Conservation (phyloP, 208 protist genomes). For the Trichomonas gallinae region DNA sequence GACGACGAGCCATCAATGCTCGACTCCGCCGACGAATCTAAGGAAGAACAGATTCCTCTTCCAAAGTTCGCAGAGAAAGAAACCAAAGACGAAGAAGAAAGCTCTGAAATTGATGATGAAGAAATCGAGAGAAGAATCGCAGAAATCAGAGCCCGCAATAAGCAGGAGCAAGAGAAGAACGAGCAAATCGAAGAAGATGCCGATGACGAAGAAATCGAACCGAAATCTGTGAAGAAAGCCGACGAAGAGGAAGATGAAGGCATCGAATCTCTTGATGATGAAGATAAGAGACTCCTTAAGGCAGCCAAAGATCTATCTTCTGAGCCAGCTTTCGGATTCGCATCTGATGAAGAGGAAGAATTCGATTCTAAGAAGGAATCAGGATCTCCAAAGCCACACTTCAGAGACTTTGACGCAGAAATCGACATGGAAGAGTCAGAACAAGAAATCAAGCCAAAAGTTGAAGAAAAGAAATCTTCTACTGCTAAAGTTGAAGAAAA, state of each 20-base stretch:
- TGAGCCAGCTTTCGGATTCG: not conserved
- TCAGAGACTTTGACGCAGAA: not conserved
- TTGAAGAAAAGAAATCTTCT: not conserved
- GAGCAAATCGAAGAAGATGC: not conserved
- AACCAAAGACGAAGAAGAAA: not conserved
- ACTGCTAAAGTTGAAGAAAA: not conserved
- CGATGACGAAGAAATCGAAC: not conserved
- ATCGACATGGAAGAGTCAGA: not conserved
- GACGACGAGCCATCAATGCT: not conserved
- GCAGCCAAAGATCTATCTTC: not conserved
- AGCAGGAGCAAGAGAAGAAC: not conserved
- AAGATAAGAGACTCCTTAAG: not conserved
- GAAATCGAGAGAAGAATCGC: not conserved
- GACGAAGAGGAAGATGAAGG: not conserved
- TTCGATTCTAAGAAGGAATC: not conserved
- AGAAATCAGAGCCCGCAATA: not conserved
- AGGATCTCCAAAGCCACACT: not conserved
- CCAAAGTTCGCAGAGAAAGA: not conserved
- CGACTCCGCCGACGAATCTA: not conserved
- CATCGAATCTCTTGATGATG: not conserved
- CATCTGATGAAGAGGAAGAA: not conserved
- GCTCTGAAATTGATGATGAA: not conserved
- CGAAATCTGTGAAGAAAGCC: not conserved
- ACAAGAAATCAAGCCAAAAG: not conserved
- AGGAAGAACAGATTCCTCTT: not conserved